Evolutionary conservation across 192 early-diverging fungal species (phyloP), one percentile per base, ranked within the genome.

Genomic region (Physocladia obscura): DNA sequence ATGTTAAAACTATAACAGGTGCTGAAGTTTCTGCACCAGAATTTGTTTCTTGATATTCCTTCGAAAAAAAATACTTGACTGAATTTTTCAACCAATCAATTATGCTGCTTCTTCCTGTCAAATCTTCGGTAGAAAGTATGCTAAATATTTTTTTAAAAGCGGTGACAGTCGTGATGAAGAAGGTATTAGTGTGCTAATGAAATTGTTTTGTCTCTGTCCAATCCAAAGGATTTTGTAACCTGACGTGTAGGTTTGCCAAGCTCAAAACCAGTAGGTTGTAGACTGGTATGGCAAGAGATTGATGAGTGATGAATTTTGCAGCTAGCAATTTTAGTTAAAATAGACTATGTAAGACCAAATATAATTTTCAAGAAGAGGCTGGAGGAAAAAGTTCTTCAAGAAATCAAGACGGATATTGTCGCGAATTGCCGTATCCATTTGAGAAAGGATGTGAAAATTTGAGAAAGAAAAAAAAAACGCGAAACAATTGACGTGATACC

Each of bases 171-270:
- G n/a, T n/a, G n/a, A n/a, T n/a, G n/a, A n/a, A n/a, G n/a, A n/a
- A n/a, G n/a, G n/a, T n/a, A n/a, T n/a, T n/a, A 44, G 40, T 44
- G 40, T 13, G n/a, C 40, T 13, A 44, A 8, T 34, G 65, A 1
- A 1, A 37, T 1, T 68, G 65, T 22, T 68, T 68, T 29, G 65
- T 52, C 1, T 11, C 36, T n/a, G 37, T 56, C 6, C 65, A 68
- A 49, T 56, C 65, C 21, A 29, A 35, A 26, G 51, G 27, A 13
- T 68, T 68, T 56, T 40, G 37, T 3, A 37, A 49, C 24, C 35
- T 68, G 34, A 56, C 27, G n/a, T 57, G 17, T 30, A 1, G 13
- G 36, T 56, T 56, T 57, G 65, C 54, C 3, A 54, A 68, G 54
- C 56, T 68, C 31, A 40, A 34, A 21, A 31, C 32, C 8, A 68